These are phyloP conservation scores for Cyberlindnera nakhonratchasimensis DNA, from an alignment of 805 yeast genomes.

Conservation along the genomic window DNA sequence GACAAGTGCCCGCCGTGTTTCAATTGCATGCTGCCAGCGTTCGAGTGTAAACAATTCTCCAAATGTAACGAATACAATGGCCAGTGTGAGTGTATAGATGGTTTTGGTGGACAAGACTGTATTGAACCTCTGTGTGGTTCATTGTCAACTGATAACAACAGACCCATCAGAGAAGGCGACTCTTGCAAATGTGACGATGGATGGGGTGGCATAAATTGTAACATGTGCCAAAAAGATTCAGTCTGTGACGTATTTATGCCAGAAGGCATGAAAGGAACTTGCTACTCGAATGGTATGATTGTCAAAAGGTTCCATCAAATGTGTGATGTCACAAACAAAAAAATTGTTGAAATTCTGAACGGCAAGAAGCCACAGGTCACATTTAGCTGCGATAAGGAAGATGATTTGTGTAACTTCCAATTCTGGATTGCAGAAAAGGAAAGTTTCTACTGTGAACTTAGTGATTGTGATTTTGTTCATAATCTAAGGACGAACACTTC, in stretches of 20 bases:
- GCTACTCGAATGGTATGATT: constrained; percentile 80
- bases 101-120: constrained; percentile 94
- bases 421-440: constrained; percentile 93
- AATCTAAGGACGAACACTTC: constrained; percentile 63
- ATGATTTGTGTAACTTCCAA: constrained; percentile 76
- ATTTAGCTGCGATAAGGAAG: constrained; percentile 74
- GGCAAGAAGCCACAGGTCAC: constrained; percentile 91
- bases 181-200: constrained; percentile 77
- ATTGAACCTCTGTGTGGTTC: constrained; percentile 85
- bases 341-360: constrained; percentile 72
- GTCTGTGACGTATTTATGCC: constrained; percentile 90
- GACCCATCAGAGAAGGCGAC: constrained; percentile 56
- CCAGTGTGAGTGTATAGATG: constrained; percentile 85
- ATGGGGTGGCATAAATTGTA: constrained; percentile 95
- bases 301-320: constrained; percentile 81
- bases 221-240: constrained; percentile 67
- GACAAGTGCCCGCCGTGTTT: constrained; percentile 83
- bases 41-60: constrained; percentile 86
- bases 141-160: constrained; percentile 53
- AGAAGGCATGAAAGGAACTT: constrained; percentile 78
- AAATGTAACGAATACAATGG: constrained; percentile 87
- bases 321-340: constrained; percentile 91
- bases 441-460: constrained; percentile 84
- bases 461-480: constrained; percentile 65
- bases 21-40: constrained; percentile 90